Base-by-base conservation (phyloP, 345 rosid genomes). In the Eucalyptus sp. region DNA sequence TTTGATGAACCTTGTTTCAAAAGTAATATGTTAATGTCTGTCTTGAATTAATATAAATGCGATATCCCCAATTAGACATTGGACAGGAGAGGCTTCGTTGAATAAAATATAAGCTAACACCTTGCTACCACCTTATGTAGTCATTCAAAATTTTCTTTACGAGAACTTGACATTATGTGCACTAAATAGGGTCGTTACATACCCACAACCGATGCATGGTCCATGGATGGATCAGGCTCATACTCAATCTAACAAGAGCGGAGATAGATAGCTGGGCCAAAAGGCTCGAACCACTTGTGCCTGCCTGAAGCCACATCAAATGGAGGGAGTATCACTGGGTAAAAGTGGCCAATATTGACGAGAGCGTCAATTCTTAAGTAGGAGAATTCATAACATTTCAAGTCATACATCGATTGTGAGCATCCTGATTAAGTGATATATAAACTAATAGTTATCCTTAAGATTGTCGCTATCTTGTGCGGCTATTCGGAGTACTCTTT, bases 131-230 rank as follows among this genome's bases (percentile, higher is more conserved):
- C 43, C 24, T 68, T 5, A 68, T 68, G 44, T 68, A 17, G 4
- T 33, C 80, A 68, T 68, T 68, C 20, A 17, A 33, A 68, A 17
- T 33, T 33, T 10, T 68, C 15, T 33, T 37, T 76, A 7, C 3
- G 29, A 76, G 83, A 76, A 76, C 83, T 76, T 76, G 48, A 33
- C 27, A 41, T 2, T 1, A 20, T 10, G 48, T 0, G 5, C 7
- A 41, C 83, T 20, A 2, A 41, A 27, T 10, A 9, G 13, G 46
- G 14, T 37, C 0, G 0, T 71, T 37, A 3, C 13, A 18, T 71
- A 33, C 24, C 24, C 1, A 0, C 25, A 10, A 18, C 43, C 25
- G 0, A 20, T 43, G 48, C 14, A 0, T 41, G 46, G 14, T 22
- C 24, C 25, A 10, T 20, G 48, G 15, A 41, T 76, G 83, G 48